phyloP scores from a whole-genome alignment of 1,284 basidiomycete genomes.

The Fomitopsis pinicola region DNA sequence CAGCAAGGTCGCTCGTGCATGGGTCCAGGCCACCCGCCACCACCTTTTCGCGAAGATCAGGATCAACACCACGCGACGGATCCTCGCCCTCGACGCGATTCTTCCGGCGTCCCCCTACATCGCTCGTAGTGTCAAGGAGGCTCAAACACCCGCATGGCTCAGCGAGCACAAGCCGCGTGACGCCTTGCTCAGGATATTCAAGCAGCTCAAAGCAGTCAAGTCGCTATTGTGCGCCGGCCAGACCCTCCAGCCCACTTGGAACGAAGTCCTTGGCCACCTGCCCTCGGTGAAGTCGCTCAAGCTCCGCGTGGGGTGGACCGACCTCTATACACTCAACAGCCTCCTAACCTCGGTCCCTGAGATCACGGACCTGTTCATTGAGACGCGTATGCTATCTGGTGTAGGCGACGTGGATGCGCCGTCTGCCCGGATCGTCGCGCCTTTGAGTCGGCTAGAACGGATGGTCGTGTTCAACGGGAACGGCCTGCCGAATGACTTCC shows the following conservation, averaged over 20 bases:
- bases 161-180: background rate
- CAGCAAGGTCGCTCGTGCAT: background rate
- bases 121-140: background rate
- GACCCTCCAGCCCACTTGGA: background rate
- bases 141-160: background rate
- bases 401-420: background rate
- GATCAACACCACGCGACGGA: background rate
- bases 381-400: background rate
- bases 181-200: background rate
- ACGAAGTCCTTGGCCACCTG: background rate
- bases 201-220: background rate
- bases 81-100: background rate
- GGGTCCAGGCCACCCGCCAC: background rate
- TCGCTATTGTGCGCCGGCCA: background rate
- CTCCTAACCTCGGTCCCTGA: background rate
- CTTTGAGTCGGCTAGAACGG: background rate
- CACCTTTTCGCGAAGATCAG: slow-evolving; percentile 2
- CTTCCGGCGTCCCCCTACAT: background rate
- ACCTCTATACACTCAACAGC: background rate
- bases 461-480: background rate
- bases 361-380: background rate
- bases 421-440: background rate
- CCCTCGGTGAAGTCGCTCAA: background rate
- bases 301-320: background rate
- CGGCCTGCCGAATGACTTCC: background rate